These are phyloP conservation scores for Thelonectria rubi DNA, from an alignment of 2,329 filamentous ascomycete genomes.

Conservation along the genomic window DNA sequence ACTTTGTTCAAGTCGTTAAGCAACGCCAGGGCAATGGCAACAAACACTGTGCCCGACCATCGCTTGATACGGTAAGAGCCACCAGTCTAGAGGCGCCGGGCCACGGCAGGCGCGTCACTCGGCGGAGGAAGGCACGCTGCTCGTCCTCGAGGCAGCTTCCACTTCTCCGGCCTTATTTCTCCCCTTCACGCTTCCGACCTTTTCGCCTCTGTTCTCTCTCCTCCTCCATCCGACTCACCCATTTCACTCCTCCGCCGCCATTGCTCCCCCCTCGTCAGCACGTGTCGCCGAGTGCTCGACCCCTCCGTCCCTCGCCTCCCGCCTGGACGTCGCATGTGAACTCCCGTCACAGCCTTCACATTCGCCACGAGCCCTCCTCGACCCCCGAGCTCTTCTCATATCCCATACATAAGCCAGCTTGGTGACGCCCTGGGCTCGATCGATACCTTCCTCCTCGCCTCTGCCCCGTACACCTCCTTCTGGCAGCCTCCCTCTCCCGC, in stretches of 20 bases:
- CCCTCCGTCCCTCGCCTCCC: conserved; percentile 20
- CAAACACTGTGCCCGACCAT: conserved; percentile 3
- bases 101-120: conserved; percentile 37
- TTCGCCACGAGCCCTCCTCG: conserved; percentile 5
- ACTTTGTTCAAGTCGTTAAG: neutral
- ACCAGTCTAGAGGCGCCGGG: conserved; percentile 13
- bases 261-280: conserved; percentile 16
- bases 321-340: conserved; percentile 31
- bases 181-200: conserved; percentile 6
- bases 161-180: conserved; percentile 34
- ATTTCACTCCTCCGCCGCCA: neutral
- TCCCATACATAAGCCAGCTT: conserved; percentile 7
- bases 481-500: neutral
- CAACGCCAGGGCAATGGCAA: conserved; percentile 9
- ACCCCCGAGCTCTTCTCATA: conserved; percentile 12
- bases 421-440: conserved; percentile 19
- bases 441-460: conserved; percentile 1
- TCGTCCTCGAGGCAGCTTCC: conserved; percentile 28
- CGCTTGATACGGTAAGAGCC: conserved; percentile 9
- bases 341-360: conserved; percentile 2
- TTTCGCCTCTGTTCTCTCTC: conserved; percentile 10
- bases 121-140: conserved; percentile 26
- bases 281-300: conserved; percentile 19
- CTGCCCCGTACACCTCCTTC: conserved; percentile 1
- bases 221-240: conserved; percentile 11